These are phyloP conservation scores for Dianthus caryophyllus DNA, from an alignment of 148 eudicot genomes.

Conservation along the genomic window DNA sequence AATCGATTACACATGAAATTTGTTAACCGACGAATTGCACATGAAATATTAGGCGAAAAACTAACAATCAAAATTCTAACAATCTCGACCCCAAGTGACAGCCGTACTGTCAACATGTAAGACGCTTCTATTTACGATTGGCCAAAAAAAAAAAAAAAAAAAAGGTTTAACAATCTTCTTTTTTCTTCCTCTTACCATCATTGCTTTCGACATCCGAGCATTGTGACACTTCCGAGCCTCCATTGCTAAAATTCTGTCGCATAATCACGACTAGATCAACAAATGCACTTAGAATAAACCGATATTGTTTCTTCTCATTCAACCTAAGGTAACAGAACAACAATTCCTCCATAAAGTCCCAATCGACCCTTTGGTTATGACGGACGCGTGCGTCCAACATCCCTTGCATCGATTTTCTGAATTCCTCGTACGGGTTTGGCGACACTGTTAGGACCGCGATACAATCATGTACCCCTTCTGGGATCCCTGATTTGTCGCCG, in stretches of 20 bases:
- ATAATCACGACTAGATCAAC: slow-evolving; percentile 46
- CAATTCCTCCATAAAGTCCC: slow-evolving; percentile 76
- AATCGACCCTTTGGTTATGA: slow-evolving; percentile 42
- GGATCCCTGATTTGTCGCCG: slow-evolving; percentile 4
- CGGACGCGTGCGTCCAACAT: slow-evolving; percentile 44
- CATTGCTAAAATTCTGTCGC: slow-evolving; percentile 24
- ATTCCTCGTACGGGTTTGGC: slow-evolving; percentile 54
- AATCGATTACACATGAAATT: no score
- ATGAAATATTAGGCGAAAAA: no score
- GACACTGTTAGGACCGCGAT: slow-evolving; percentile 50
- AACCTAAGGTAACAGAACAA: slow-evolving; percentile 56
- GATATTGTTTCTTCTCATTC: slow-evolving; percentile 56
- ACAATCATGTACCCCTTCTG: slow-evolving; percentile 40
- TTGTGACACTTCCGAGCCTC: slow-evolving; percentile 14
- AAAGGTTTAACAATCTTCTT: not conserved
- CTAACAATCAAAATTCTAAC: no score
- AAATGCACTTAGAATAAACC: slow-evolving; percentile 56
- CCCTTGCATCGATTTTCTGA: slow-evolving; percentile 62
- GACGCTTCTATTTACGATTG: no score
- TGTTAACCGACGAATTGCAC: no score
- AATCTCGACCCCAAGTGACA: no score
- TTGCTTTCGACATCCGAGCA: not conserved
- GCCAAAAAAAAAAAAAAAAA: no score
- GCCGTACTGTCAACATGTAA: no score
- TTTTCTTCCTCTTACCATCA: slow-evolving; percentile 6